Conservation (phyloP, 371 early-diverging fungal species). For the Parasitella parasitica region DNA sequence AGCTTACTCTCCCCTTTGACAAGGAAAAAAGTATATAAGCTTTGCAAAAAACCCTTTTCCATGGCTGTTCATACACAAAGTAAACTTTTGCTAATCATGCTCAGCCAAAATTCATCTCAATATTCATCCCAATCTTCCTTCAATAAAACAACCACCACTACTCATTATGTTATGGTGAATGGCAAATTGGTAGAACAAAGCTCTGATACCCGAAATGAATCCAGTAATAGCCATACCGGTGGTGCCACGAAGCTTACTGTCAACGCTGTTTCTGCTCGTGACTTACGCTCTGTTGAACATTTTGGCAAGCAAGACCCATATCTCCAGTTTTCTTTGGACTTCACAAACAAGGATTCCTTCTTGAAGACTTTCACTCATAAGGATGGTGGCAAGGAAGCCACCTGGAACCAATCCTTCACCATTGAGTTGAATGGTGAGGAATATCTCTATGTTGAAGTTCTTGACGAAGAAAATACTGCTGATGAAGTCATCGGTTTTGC, state of each 20-base stretch:
- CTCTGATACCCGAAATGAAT: no score
- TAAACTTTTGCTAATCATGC: conserved; percentile 3
- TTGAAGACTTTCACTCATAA: conserved; percentile 59
- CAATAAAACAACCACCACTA: background rate
- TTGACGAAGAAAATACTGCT: conserved; percentile 51
- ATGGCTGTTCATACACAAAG: background rate
- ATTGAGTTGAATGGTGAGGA: conserved; percentile 47
- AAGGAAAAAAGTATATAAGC: background rate
- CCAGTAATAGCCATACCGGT: background rate
- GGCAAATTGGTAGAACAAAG: no score
- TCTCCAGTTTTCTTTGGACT: conserved; percentile 51
- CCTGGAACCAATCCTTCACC: conserved; percentile 60
- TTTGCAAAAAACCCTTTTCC: background rate
- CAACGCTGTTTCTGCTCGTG: conserved; percentile 40
- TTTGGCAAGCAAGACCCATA: conserved; percentile 65
- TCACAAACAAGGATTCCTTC: conserved; percentile 45
- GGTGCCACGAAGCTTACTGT: conserved; percentile 42
- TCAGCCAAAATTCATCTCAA: conserved; percentile 15
- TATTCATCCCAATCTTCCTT: conserved; percentile 7
- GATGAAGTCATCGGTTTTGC: conserved; percentile 60
- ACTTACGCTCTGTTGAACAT: conserved; percentile 41
- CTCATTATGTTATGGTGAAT: no score
- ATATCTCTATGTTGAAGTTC: conserved; percentile 57
- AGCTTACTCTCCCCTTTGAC: conserved; percentile 12
- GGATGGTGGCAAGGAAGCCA: conserved; percentile 51